Base-by-base conservation (phyloP, 768 basidiomycete species). In the Naematelia encephala region DNA sequence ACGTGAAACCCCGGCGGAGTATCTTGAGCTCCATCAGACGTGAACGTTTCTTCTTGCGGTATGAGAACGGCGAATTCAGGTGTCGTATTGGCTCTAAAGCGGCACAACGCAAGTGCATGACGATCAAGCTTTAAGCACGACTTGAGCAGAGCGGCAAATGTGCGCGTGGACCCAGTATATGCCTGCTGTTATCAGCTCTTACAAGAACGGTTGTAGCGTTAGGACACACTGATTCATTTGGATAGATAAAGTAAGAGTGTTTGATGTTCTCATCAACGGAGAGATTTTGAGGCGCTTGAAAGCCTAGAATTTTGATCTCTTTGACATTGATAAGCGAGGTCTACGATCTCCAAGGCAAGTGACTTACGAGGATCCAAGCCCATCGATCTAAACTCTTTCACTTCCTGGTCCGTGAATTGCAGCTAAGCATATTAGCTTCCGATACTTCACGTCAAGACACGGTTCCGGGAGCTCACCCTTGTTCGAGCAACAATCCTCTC, bases 261-360 rank as follows among this genome's bases (percentile, higher is more conserved):
- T 91, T 94, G 70, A 96, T 77, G 65, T 93, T 94, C 72, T 97
- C 90, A 72, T 92, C 88, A 64, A 93, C 88, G 1, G 79, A 78
- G 1, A 98, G 81, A 63, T 87, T 82, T 4, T 76, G 77, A 12
- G 82, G 82, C 54, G 87, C 81, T 73, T 92, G 91, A 81, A 97
- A 98, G 3, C 96, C 96, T 25, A 99, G 84, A 3, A 99, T 84
- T 75, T 87, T 91, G 72, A 99, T 84, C 11, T 86, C 91, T 90
- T 59, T 25, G 16, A n/a, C 22, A 22, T 44, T 1, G 39, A 8
- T 39, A 8, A 39, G 34, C 34, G 8, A 47, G 19, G 42, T 47
- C 16, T 50, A 44, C 29, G 14, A 34, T 39, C 14, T 30, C 5
- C 50, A 23, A 21, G n/a, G n/a, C 14, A 5, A 10, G 16, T 39